A percentile compares a stretch with the other conserved stretches of the same genome.
Conservation (phyloP, 257 asterid species). For the Voacanga thouarsii region DNA sequence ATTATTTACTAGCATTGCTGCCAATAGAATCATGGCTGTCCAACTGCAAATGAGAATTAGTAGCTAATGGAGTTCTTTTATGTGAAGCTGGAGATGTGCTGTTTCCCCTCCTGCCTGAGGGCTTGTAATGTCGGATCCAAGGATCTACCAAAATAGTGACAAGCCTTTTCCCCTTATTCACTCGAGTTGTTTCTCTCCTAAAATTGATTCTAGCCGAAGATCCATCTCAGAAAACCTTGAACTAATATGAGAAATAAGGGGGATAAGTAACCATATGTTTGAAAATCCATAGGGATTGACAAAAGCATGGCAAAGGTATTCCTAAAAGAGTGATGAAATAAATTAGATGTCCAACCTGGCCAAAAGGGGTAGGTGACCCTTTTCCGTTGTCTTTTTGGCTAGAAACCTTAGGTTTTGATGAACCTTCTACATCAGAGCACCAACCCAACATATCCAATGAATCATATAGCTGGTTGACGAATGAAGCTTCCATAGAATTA, state of each 20-base stretch:
- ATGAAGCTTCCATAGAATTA: conserved; percentile 66
- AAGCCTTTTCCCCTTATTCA: conserved; percentile 28
- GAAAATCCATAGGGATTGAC: neutral
- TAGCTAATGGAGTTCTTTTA: conserved; percentile 17
- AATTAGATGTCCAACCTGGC: conserved; percentile 44
- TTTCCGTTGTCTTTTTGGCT: conserved; percentile 31
- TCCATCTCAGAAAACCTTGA: conserved; percentile 60
- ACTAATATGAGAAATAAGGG: conserved; percentile 32
- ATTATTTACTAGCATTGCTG: conserved; percentile 41
- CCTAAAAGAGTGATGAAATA: neutral
- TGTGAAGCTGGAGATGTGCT: too few relatives aligned
- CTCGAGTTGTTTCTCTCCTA: conserved; percentile 30
- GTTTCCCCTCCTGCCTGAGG: too few relatives aligned
- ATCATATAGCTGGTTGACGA: conserved; percentile 53
- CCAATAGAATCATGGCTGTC: conserved; percentile 24
- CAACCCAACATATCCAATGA: conserved; percentile 41
- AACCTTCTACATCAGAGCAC: conserved; percentile 24
- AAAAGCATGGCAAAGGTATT: neutral
- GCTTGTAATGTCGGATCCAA: too few relatives aligned
- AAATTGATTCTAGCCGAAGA: conserved; percentile 49
- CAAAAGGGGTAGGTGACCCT: conserved; percentile 36
- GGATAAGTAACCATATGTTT: too few relatives aligned
- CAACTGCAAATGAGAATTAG: conserved; percentile 15
- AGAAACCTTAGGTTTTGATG: conserved; percentile 27
- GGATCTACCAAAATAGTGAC: too few relatives aligned